Base-by-base conservation (phyloP, 2,329 filamentous ascomycete species). In the Orbilia javanica region DNA sequence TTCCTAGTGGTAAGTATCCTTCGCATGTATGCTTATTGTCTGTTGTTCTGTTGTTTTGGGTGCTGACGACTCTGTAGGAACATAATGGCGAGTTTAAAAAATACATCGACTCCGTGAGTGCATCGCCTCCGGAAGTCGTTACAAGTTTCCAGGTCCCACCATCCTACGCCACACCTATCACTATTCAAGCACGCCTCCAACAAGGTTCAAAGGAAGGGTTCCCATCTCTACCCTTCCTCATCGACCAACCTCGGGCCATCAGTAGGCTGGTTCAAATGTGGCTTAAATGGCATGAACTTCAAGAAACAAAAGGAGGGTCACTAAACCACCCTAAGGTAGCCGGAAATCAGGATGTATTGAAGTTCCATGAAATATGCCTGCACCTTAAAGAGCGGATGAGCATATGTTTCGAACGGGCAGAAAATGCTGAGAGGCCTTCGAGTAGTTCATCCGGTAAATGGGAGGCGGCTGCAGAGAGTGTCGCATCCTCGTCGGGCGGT, bases 131-230 rank as follows among this genome's bases (percentile, higher is more conserved):
- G 8, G 78, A 70, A 15, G 74, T 80, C 44, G 67, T 74, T 8
- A 20, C 42, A 27, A 68, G 73, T 25, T 74, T 80, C 44, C 86
- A 89, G 7, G 87, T 93, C 7, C 92, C 93, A 0, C 92, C 94
- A 0, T 93, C 93, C 1, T 99, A 98, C 85, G 94, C 93, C 60
- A 97, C 96, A 0, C 96, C 96, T 0, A 90, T 96, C 68, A 94
- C 94, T 8, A 98, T 99, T 79, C 88, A 97, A 48, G 90, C 91
- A 50, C 91, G 96, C 0, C 85, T 98, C 13, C 91, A 93, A 6
- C 89, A 91, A 8, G 91, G 91, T 0, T 93, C 93, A 7, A 89
- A 93, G 70, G 96, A 99, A 85, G 96, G 96, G 0, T 97, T 97
- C 81, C 95, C 94, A 0, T 96, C 93, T 53, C 86, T 99, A 13